These are phyloP conservation scores for Raphidocelis subcapitata DNA, from an alignment of 139 green algal species.

Conservation along the genomic window DNA sequence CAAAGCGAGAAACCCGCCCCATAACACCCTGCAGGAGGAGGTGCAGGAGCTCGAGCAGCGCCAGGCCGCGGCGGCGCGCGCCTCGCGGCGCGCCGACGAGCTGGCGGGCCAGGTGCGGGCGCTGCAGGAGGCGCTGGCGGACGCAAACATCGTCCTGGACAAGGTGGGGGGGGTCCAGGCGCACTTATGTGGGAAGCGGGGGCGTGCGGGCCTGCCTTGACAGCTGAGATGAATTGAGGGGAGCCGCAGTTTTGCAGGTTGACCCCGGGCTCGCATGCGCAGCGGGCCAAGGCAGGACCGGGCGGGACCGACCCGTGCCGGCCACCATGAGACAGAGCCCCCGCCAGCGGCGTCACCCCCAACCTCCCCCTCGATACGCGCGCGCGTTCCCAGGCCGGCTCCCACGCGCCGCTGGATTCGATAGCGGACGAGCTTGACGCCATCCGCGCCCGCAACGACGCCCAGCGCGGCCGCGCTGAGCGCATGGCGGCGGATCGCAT, in stretches of 20 bases:
- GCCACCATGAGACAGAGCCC: no score
- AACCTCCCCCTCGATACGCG: not conserved
- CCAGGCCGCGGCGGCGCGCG: constrained; percentile 44
- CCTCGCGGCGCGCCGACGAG: constrained; percentile 44
- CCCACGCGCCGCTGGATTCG: constrained; percentile 49
- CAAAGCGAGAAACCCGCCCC: not conserved
- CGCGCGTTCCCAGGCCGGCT: constrained; percentile 44
- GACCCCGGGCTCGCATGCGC: no score
- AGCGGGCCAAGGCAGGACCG: no score
- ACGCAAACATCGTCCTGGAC: constrained; percentile 78
- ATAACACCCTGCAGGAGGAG: constrained; percentile 36
- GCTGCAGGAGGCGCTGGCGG: constrained; percentile 68
- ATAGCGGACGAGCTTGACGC: constrained; percentile 42
- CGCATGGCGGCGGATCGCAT: constrained; percentile 62
- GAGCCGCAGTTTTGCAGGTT: no score
- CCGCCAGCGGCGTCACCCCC: no score
- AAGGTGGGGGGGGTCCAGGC: constrained; percentile 52
- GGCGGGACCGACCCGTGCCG: no score
- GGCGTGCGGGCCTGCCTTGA: no score
- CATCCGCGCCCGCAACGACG: constrained; percentile 60
- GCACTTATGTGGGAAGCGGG: no score
- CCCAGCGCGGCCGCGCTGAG: constrained; percentile 52
- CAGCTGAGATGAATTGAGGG: no score
- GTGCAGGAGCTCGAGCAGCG: constrained; percentile 50
- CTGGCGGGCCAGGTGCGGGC: constrained; percentile 61